Base-by-base conservation (phyloP, 345 rosid species). In the Eutrema yunnanense region DNA sequence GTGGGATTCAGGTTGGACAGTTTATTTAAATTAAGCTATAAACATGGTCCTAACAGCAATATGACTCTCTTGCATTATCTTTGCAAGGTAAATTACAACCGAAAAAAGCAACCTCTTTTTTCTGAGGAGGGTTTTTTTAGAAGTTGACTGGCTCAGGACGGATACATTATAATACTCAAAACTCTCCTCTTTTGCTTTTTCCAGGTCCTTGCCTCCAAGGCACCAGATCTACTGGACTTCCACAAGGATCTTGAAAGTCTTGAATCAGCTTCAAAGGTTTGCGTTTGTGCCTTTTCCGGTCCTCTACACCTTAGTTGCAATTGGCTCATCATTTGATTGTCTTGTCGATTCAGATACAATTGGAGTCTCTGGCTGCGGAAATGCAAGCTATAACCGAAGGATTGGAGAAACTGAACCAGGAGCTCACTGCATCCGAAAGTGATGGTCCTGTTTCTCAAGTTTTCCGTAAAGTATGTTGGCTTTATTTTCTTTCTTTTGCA, bases 61-160 rank as follows among this genome's bases (percentile, higher is more conserved):
- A 92, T 90, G 96, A 95, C 99, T 30, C 96, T 92, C 48, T 88
- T 95, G 99, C 97, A 92, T 82, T 95, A 87, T 80, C 88, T 95
- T 72, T 95, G 99, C 82, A 95, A 87, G 96, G 99, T 95, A 48
- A 58, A 47, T 55, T 41, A 33, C 16, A 30, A 37, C 27, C 3
- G 2, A 14, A 52, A 6, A 29, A 8, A 4, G 38, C 47, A n/a
- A n/a, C n/a, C n/a, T n/a, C n/a, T n/a, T n/a, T n/a, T n/a, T n/a
- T n/a, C n/a, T n/a, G n/a, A n/a, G n/a, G n/a, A n/a, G n/a, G n/a
- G n/a, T n/a, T n/a, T n/a, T n/a, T 72, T 52, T 72, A 2, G 33
- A 9, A 42, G n/a, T n/a, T n/a, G n/a, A n/a, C 41, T 73, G 11
- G 72, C 10, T 38, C 43, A 12, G 51, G 59, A 27, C 22, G 37